phyloP scores from a whole-genome alignment of 2,329 filamentous ascomycete genomes.

The Ilyonectria robusta region DNA sequence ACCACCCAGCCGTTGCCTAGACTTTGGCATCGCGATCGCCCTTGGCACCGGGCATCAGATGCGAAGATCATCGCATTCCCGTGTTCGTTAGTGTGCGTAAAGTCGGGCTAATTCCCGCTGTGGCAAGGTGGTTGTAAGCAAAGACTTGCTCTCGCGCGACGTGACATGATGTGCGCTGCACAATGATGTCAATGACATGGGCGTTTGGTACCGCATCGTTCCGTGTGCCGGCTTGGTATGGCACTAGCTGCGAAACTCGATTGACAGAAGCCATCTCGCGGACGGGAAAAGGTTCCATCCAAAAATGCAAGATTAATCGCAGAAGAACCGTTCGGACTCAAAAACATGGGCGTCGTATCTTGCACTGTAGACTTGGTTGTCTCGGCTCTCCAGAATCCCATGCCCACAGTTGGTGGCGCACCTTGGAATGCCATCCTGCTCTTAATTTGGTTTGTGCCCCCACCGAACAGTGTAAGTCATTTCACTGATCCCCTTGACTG shows the following conservation, averaged over 20 bases:
- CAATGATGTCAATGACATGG: slow-evolving; percentile 24
- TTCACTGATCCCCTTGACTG: too few species aligned
- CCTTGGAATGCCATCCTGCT: neutral
- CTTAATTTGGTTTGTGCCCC: neutral
- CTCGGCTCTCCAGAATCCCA: neutral
- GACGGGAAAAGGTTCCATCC: neutral
- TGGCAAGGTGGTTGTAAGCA: neutral
- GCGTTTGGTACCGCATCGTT: neutral
- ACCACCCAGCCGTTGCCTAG: neutral
- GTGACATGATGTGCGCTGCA: slow-evolving; percentile 15
- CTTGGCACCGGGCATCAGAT: slow-evolving; percentile 1
- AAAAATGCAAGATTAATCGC: neutral
- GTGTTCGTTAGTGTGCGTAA: neutral
- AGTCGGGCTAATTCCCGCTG: neutral
- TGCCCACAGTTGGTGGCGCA: neutral
- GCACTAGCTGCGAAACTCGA: neutral
- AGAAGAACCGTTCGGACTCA: neutral
- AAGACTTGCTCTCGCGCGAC: slow-evolving; percentile 16
- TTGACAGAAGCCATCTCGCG: neutral
- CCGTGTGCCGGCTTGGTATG: slow-evolving; percentile 1
- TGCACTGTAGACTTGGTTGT: neutral
- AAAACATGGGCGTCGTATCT: neutral
- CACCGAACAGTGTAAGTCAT: neutral
- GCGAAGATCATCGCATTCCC: neutral
- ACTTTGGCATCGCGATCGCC: slow-evolving; percentile 17